phyloP scores from a whole-genome alignment of 371 early-diverging fungal species.

The Mortierella sp. region DNA sequence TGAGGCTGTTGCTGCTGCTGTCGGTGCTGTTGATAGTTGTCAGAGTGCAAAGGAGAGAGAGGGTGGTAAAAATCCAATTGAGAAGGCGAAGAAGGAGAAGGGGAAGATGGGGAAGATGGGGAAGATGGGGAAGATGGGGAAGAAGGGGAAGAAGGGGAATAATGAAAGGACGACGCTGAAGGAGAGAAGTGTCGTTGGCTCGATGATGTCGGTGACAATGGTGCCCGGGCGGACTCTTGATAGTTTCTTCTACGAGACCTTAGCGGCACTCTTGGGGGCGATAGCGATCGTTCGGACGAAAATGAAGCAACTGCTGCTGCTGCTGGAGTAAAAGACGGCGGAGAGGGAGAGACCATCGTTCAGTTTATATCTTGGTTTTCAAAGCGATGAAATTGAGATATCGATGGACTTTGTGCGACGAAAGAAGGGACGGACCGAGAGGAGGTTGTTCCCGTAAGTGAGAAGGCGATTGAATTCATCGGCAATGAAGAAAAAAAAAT shows the following conservation, averaged over 20 bases:
- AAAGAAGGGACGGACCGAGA: too few relatives aligned
- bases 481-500: not conserved
- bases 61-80: not conserved
- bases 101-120: not conserved
- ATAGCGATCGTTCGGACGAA: not conserved
- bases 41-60: not conserved
- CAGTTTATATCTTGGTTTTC: too few relatives aligned
- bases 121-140: not conserved
- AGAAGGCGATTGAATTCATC: too few relatives aligned
- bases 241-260: too few relatives aligned
- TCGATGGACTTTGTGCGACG: too few relatives aligned
- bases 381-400: too few relatives aligned
- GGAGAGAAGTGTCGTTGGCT: not conserved
- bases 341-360: not conserved
- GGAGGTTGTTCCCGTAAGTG: too few relatives aligned
- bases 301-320: not conserved
- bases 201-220: not conserved
- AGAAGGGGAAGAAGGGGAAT: too few relatives aligned
- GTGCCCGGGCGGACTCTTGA: not conserved
- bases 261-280: not conserved
- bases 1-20: slow-evolving; percentile 1
- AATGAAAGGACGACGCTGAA: not conserved
- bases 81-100: not conserved
- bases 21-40: not conserved
- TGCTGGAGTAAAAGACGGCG: not conserved